Evolutionary conservation across 2,329 filamentous ascomycete genomes (phyloP).

Genomic region (Aspergillus terreus): DNA sequence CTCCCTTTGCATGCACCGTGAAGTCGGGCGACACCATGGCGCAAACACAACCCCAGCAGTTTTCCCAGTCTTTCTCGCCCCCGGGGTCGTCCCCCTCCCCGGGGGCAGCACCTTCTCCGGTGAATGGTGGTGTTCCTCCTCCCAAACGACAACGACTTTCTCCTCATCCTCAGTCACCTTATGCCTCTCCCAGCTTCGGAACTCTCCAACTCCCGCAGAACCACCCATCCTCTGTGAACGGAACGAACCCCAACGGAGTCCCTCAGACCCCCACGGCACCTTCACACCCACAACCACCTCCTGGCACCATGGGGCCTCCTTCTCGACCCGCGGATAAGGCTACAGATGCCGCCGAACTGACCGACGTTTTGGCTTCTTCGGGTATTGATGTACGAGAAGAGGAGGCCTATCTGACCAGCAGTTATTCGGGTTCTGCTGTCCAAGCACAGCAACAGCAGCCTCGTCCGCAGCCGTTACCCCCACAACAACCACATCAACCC

Average conservation of each 20-base stretch:
- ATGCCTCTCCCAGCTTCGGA: conserved; percentile 57
- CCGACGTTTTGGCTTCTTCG: conserved; percentile 77
- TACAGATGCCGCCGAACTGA: conserved; percentile 64
- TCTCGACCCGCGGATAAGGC: conserved; percentile 54
- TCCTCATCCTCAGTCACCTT: conserved; percentile 60
- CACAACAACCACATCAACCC: conserved; percentile 18
- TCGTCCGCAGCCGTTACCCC: conserved; percentile 29
- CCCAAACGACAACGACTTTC: conserved; percentile 72
- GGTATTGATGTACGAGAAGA: conserved; percentile 85
- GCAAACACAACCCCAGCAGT: conserved; percentile 55
- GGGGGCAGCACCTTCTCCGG: conserved; percentile 48
- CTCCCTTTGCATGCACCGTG: conserved; percentile 4
- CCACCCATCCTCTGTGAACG: conserved; percentile 29
- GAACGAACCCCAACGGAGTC: conserved; percentile 49
- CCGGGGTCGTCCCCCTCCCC: conserved; percentile 61
- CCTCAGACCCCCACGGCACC: conserved; percentile 40
- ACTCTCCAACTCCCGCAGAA: conserved; percentile 45
- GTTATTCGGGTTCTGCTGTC: conserved; percentile 41
- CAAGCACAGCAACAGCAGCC: conserved; percentile 28
- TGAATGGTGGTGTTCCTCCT: conserved; percentile 54
- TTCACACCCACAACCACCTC: conserved; percentile 33
- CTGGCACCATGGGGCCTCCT: conserved; percentile 60
- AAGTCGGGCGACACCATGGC: conserved; percentile 48
- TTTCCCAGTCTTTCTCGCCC: conserved; percentile 58
- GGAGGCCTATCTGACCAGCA: conserved; percentile 71